phyloP scores from a whole-genome alignment of 495 filamentous ascomycete genomes.

The Penicillium dipodomyicola region DNA sequence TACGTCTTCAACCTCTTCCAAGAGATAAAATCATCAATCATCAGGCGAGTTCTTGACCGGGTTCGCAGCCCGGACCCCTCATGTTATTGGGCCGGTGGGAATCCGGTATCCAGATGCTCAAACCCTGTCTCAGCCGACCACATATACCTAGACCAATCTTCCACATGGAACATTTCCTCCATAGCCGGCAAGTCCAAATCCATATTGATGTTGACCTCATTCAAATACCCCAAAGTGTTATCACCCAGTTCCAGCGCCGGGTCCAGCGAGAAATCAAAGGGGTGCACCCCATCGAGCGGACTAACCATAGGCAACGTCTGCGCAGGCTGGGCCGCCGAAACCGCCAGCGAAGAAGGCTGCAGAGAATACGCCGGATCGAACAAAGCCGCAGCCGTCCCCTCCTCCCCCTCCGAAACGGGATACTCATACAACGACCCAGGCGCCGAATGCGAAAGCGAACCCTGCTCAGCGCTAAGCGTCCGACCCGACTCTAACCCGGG shows the following conservation, averaged over 20 bases:
- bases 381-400: not conserved
- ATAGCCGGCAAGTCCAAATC: constrained; percentile 25
- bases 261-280: constrained; percentile 28
- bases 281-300: constrained; percentile 22
- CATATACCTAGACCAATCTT: constrained; percentile 35
- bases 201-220: constrained; percentile 21
- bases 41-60: constrained; percentile 9
- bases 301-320: constrained; percentile 20
- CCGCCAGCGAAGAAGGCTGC: constrained; percentile 8
- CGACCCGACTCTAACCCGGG: not conserved
- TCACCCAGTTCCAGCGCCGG: constrained; percentile 14
- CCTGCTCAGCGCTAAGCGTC: not conserved
- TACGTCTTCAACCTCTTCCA: not conserved
- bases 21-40: constrained; percentile 8
- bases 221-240: not conserved
- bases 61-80: constrained; percentile 2
- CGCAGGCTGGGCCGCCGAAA: constrained; percentile 6
- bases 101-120: constrained; percentile 29
- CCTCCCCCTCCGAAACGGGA: constrained; percentile 8
- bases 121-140: constrained; percentile 33
- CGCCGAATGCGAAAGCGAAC: constrained; percentile 12
- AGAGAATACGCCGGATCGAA: constrained; percentile 28
- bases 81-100: constrained; percentile 24
- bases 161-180: constrained; percentile 26
- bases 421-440: constrained; percentile 13